Base-by-base conservation (phyloP, 495 filamentous ascomycete species). In the Neurospora sp. region DNA sequence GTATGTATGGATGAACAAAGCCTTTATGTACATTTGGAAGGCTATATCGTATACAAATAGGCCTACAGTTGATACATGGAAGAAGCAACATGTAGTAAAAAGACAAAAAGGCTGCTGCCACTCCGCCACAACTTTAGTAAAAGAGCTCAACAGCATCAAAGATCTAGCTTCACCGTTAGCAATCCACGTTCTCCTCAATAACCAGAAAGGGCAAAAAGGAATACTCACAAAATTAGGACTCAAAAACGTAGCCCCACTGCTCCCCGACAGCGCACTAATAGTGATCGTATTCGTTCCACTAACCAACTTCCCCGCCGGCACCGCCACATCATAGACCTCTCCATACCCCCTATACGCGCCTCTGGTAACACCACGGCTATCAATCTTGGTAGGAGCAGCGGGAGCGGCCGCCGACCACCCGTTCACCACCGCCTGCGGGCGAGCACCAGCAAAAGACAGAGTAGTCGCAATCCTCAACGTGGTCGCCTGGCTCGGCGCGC, bases 391-490 rank as follows among this genome's bases (percentile, higher is more conserved):
- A 6, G 90, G 89, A 0, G 89, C 89, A 0, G 83, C 75, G 0
- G 89, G 89, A 0, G 81, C 81, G 0, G 81, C 35, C 0, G 80
- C 83, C 0, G 80, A 80, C 74, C 84, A 89, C 27, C 78, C 80
- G 73, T 91, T 91, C 69, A 91, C 81, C 61, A 74, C 80, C 0
- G 82, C 81, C 59, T 79, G 78, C 2, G 86, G 87, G 22, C 87
- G 79, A 20, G 81, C 85, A 22, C 89, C 88, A 0, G 85, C 85
- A 74, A 90, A 92, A 2, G 86, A 84, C 39, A 92, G 80, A 0
- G 90, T 92, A 0, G 89, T 91, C 3, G 88, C 88, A 72, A 92
- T 88, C 41, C 88, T 82, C 39, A 92, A 80, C 2, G 89, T 92
- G 0, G 86, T 83, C 16, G 79, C 76, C 2, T 88, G 83, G 0